Base-by-base conservation (phyloP, 768 basidiomycete genomes). In the Agrocybe praecox region DNA sequence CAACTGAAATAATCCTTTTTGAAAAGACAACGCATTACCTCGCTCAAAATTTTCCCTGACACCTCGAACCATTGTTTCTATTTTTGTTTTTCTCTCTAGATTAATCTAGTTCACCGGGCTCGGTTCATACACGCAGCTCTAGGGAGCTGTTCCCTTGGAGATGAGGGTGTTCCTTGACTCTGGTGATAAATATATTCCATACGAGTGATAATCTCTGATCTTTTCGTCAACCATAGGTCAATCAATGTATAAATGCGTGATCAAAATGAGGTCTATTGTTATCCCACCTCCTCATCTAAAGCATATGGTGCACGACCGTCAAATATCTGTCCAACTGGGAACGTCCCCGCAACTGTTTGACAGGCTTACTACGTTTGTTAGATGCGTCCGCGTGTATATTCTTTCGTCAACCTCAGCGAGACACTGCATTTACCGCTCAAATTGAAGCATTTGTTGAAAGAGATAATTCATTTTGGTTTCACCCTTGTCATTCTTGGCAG, bases 1-100 rank as follows among this genome's bases (percentile, higher is more conserved):
- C 46, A 7, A 43, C n/a, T 57, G 26, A 29, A 51, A 53, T 52
- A 56, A 62, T 53, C 56, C 19, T 10, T 45, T 34, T 18, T 17
- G 12, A 7, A 32, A 42, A 34, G 12, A 19, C 6, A 17, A 22
- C 43, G 29, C 36, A 36, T 23, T 14, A 14, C n/a, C 22, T 42
- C 22, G 14, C 8, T 22, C 42, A 17, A 6, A 14, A 18, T 26
- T 17, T 2, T 26, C n/a, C 15, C 24, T 49, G 48, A 33, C 48
- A 19, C 2, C n/a, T 10, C n/a, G n/a, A n/a, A n/a, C 2, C 29
- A 14, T 14, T 48, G 11, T 23, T 24, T 11, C 17, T 34, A 5
- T 5, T 24, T 6, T 33, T 18, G 42, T n/a, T 21, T 2, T 52
- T 40, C 36, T 40, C 14, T 40, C 36, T n/a, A 40, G 36, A n/a